Conservation (phyloP, 1,139 yeast species). For the Candida sanyaensis region DNA sequence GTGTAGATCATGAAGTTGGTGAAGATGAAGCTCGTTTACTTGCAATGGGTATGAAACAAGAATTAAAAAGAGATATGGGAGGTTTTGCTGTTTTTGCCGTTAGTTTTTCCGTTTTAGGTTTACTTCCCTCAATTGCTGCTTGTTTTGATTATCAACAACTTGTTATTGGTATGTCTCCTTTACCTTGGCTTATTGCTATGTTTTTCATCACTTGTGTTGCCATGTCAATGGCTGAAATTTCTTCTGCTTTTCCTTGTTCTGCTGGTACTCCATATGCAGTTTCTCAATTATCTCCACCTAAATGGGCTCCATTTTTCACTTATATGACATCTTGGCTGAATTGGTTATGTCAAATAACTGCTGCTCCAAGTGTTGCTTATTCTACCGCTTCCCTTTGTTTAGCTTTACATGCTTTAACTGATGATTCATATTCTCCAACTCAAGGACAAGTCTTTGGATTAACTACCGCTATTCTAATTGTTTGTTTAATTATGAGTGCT, state of each 20-base stretch:
- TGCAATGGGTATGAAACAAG: constrained; percentile 74
- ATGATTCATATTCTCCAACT: constrained; percentile 38
- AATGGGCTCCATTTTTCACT: constrained; percentile 53
- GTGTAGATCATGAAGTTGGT: constrained; percentile 49
- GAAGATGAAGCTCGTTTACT: constrained; percentile 57
- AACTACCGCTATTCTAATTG: constrained; percentile 52
- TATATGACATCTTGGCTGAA: constrained; percentile 65
- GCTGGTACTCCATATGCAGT: constrained; percentile 54
- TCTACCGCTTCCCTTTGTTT: constrained; percentile 61
- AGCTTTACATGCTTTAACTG: constrained; percentile 46
- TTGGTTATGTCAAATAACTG: constrained; percentile 44
- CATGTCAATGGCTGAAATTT: constrained; percentile 48
- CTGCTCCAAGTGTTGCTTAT: constrained; percentile 64
- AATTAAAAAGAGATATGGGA: constrained; percentile 69
- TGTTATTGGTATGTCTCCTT: constrained; percentile 55
- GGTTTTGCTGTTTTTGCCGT: constrained; percentile 65
- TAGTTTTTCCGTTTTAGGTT: constrained; percentile 71
- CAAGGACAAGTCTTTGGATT: constrained; percentile 54
- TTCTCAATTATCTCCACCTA: constrained; percentile 54
- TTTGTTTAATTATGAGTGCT: constrained; percentile 52
- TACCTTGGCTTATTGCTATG: constrained; percentile 57
- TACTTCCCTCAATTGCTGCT: constrained; percentile 69
- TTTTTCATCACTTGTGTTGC: constrained; percentile 53
- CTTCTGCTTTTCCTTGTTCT: constrained; percentile 50
- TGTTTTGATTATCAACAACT: constrained; percentile 54